phyloP scores from a whole-genome alignment of 2,329 filamentous ascomycete species.

The Ilyonectria destructans region DNA sequence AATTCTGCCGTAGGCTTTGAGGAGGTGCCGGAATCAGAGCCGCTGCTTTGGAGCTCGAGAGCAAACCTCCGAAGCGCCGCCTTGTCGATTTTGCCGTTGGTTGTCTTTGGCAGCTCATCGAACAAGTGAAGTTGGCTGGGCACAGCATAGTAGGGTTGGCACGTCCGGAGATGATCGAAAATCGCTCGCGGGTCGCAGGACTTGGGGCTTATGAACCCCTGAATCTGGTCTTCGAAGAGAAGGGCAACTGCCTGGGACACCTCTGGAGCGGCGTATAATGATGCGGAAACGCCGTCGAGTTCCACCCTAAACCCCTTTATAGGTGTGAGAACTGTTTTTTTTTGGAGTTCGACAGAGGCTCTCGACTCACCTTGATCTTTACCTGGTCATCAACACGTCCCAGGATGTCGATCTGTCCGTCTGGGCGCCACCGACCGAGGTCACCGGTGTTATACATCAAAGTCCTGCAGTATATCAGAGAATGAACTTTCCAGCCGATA shows the following conservation, averaged over 20 bases:
- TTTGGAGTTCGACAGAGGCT: not conserved
- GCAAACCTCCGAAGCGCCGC: constrained; percentile 40
- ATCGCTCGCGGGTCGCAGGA: constrained; percentile 56
- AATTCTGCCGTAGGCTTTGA: too few relatives aligned
- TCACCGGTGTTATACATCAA: constrained; percentile 76
- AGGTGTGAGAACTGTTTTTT: not conserved
- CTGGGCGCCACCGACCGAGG: constrained; percentile 67
- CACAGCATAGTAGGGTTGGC: constrained; percentile 70
- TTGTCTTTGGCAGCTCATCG: constrained; percentile 63
- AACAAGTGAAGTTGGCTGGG: constrained; percentile 63
- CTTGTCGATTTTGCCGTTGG: constrained; percentile 73
- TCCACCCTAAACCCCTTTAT: constrained; percentile 72
- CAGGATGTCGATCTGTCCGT: constrained; percentile 69
- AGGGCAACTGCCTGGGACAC: constrained; percentile 65
- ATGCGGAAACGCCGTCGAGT: constrained; percentile 70
- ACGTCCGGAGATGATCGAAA: constrained; percentile 58
- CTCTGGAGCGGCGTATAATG: constrained; percentile 61
- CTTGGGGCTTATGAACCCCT: constrained; percentile 64
- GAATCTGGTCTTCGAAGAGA: constrained; percentile 64
- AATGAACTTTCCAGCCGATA: not conserved
- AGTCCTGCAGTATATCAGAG: constrained; percentile 21
- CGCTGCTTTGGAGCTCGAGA: not conserved
- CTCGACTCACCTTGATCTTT: constrained; percentile 66
- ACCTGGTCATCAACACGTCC: constrained; percentile 74
- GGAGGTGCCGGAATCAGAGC: too few relatives aligned